Conservation (phyloP, 257 asterid species). For the Solanum neorickii region DNA sequence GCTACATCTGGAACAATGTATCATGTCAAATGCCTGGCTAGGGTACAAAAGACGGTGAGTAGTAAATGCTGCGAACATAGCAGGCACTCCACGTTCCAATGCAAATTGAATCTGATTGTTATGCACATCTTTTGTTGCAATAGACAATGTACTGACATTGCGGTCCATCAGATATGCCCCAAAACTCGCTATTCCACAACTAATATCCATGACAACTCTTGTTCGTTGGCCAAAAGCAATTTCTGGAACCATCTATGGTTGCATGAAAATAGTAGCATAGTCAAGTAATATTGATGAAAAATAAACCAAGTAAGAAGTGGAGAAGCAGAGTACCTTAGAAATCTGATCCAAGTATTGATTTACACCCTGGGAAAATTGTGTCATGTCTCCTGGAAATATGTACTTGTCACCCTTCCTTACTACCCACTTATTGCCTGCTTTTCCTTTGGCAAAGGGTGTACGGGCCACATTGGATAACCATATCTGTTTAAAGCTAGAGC, state of each 20-base stretch:
- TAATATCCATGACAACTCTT: conserved; percentile 49
- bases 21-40: conserved; percentile 57
- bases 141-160: conserved; percentile 48
- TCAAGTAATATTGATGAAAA: background rate
- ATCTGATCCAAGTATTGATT: conserved; percentile 38
- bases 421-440: conserved; percentile 12
- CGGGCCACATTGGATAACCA: conserved; percentile 41
- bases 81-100: conserved; percentile 58
- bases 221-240: conserved; percentile 41
- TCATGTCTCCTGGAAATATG: conserved; percentile 24
- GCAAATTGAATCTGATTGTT: conserved; percentile 41
- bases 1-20: conserved; percentile 45
- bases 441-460: conserved; percentile 12
- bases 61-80: conserved; percentile 39
- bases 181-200: conserved; percentile 36
- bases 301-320: background rate
- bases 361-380: conserved; percentile 18
- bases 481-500: conserved; percentile 17
- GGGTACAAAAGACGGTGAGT: conserved; percentile 41
- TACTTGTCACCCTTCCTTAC: conserved; percentile 21
- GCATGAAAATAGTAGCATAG: conserved; percentile 3
- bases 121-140: conserved; percentile 32
- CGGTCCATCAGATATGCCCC: conserved; percentile 43
- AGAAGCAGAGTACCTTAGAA: conserved; percentile 33
- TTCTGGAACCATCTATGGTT: conserved; percentile 43